Evolutionary conservation across 768 basidiomycete genomes (phyloP).

Genomic region (Mrakia blollopis): DNA sequence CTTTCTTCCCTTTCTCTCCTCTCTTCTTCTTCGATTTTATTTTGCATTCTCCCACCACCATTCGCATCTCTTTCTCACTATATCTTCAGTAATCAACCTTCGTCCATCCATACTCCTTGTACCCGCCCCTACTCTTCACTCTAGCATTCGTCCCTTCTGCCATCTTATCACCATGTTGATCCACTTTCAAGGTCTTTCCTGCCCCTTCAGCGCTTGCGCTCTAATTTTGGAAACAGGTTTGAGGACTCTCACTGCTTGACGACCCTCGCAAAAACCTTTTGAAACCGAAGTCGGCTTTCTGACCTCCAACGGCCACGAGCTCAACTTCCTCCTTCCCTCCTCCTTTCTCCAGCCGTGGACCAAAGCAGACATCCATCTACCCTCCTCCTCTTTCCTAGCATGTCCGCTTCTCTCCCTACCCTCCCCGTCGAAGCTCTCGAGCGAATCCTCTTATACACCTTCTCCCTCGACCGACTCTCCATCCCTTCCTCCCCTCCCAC

Average conservation of each 20-base stretch:
- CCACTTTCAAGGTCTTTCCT: too few species aligned
- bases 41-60: background rate
- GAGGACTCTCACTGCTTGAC: too few species aligned
- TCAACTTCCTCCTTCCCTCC: background rate
- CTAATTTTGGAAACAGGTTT: too few species aligned
- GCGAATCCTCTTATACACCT: background rate
- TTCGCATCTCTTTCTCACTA: background rate
- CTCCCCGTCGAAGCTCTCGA: background rate
- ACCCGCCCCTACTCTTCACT: too few species aligned
- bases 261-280: too few species aligned
- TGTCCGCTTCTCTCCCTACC: background rate
- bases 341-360: background rate
- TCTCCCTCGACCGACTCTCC: background rate
- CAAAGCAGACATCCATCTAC: background rate
- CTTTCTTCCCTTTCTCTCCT: background rate
- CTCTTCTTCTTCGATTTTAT: background rate
- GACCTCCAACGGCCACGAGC: background rate
- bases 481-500: background rate
- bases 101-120: background rate
- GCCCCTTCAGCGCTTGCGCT: too few species aligned
- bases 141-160: too few species aligned
- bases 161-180: too few species aligned
- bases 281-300: background rate
- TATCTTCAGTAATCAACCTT: background rate
- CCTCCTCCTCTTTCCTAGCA: background rate